phyloP scores from a whole-genome alignment of 1,139 yeast species.

The Yamadazyma atmosphaerica region DNA sequence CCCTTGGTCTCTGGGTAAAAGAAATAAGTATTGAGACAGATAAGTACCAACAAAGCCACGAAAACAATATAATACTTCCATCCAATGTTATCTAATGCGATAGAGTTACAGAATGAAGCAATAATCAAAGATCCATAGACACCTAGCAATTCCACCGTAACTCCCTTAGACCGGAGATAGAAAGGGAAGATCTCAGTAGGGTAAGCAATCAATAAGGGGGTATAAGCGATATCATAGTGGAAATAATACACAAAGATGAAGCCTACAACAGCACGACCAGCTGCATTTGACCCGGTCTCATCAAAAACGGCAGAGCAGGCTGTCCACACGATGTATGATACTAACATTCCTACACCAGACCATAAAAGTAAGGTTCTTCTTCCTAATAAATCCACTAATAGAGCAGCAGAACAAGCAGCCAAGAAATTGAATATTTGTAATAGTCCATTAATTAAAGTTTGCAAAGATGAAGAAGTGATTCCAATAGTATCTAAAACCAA shows the following conservation, averaged over 20 bases:
- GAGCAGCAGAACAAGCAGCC: slow-evolving; percentile 16
- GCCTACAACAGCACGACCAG: slow-evolving; percentile 52
- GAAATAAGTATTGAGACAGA: slow-evolving; percentile 36
- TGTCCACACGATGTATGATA: slow-evolving; percentile 47
- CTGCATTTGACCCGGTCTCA: slow-evolving; percentile 22
- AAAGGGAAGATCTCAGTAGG: slow-evolving; percentile 38
- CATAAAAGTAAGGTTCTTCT: slow-evolving; percentile 46
- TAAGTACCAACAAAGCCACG: slow-evolving; percentile 37
- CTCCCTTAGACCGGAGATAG: slow-evolving; percentile 27
- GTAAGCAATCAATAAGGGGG: slow-evolving; percentile 46
- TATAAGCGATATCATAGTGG: slow-evolving; percentile 44
- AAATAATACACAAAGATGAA: slow-evolving; percentile 49
- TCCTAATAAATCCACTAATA: slow-evolving; percentile 52
- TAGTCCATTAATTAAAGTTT: slow-evolving; percentile 17
- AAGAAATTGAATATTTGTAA: slow-evolving; percentile 16
- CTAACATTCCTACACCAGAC: slow-evolving; percentile 27
- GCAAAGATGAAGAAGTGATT: slow-evolving; percentile 25
- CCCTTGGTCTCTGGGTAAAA: slow-evolving; percentile 50
- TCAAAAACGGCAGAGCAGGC: slow-evolving; percentile 26
- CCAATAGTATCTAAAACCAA: slow-evolving; percentile 48
- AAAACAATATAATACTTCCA: slow-evolving; percentile 48
- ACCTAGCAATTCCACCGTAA: slow-evolving; percentile 44
- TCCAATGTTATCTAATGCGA: slow-evolving; percentile 40
- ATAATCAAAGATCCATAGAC: slow-evolving; percentile 36
- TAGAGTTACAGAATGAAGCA: slow-evolving; percentile 17